phyloP scores from a whole-genome alignment of 805 yeast species.

The Candida nemodendra region DNA sequence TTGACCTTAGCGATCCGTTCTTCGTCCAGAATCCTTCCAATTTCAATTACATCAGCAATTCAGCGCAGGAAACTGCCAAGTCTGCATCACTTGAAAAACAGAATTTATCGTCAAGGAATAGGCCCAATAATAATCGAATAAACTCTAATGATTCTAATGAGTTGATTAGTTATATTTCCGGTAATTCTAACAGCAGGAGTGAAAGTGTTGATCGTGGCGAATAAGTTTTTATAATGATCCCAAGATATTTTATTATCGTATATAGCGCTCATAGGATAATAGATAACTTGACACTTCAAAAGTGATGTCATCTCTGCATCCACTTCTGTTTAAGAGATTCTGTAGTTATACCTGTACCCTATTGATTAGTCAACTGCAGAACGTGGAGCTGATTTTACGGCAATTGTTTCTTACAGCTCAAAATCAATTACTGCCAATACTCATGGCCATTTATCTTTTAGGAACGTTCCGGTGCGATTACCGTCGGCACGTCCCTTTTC shows the following conservation, averaged over 20 bases:
- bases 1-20: constrained; percentile 48
- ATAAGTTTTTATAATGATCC: too few relatives aligned
- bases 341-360: too few relatives aligned
- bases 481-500: not conserved
- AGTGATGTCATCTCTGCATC: too few relatives aligned
- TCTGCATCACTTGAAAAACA: not conserved
- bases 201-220: constrained; percentile 13
- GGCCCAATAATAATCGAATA: constrained; percentile 16
- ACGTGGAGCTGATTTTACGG: too few relatives aligned
- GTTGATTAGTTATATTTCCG: constrained; percentile 14
- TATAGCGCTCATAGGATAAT: too few relatives aligned
- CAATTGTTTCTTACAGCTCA: too few relatives aligned
- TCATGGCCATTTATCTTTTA: too few relatives aligned
- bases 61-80: not conserved
- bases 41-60: constrained; percentile 33
- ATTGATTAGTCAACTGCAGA: too few relatives aligned
- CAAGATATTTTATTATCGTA: too few relatives aligned
- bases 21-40: constrained; percentile 51
- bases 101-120: constrained; percentile 1
- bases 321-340: too few relatives aligned
- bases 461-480: not conserved
- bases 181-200: constrained; percentile 10
- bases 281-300: too few relatives aligned
- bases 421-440: too few relatives aligned
- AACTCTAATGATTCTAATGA: constrained; percentile 23